Conservation (phyloP, 2,329 filamentous ascomycete species). For the Clonostachys rosea region DNA sequence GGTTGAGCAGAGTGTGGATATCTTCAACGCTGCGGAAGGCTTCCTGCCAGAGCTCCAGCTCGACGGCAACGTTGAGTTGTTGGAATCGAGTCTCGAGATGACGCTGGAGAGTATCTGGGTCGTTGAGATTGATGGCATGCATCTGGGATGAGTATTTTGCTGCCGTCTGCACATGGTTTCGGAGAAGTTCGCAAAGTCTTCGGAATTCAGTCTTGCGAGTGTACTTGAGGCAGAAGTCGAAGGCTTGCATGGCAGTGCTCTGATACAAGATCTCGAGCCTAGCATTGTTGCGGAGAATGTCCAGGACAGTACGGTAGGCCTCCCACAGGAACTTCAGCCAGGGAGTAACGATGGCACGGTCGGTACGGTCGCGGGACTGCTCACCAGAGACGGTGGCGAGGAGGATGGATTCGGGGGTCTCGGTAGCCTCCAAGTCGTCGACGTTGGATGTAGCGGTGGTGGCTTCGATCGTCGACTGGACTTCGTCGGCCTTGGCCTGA, state of each 20-base stretch:
- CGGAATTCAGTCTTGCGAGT: constrained; percentile 99
- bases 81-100: constrained; percentile 98
- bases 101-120: constrained; percentile 93
- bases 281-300: constrained; percentile 98
- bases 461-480: constrained; percentile 82
- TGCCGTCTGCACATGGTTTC: constrained; percentile 97
- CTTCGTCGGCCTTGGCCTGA: constrained; percentile 92
- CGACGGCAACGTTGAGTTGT: constrained; percentile 95
- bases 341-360: constrained; percentile 95
- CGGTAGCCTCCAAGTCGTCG: constrained; percentile 93
- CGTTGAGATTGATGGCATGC: constrained; percentile 98
- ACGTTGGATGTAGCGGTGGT: constrained; percentile 62
- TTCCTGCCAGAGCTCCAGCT: constrained; percentile 98
- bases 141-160: constrained; percentile 99
- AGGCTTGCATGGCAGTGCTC: constrained; percentile 94
- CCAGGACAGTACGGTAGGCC: constrained; percentile 95
- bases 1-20: constrained; percentile 92
- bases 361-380: constrained; percentile 94
- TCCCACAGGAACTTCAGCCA: constrained; percentile 99
- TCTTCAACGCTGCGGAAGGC: constrained; percentile 99
- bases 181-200: constrained; percentile 93
- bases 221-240: constrained; percentile 98
- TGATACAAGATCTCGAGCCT: constrained; percentile 97
- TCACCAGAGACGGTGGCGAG: constrained; percentile 97
- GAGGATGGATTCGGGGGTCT: constrained; percentile 97